Evolutionary conservation across 192 early-diverging fungal species (phyloP).

Genomic region (Thoreauomyces humboldtii): DNA sequence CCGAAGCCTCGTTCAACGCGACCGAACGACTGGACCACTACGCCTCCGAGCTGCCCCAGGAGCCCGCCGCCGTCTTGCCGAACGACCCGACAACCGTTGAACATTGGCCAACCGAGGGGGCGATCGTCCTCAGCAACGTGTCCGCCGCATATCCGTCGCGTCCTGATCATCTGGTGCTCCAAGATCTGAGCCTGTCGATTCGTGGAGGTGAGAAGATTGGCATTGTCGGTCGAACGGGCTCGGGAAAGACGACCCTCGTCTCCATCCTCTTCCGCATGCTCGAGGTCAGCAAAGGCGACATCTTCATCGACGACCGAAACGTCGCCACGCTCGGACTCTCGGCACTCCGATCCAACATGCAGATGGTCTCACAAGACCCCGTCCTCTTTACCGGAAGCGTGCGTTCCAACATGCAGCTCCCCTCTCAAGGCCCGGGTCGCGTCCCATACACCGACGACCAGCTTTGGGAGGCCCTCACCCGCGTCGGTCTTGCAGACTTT

Average conservation of each 20-base stretch:
- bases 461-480: constrained; percentile 68
- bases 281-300: constrained; percentile 28
- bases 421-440: too few relatives aligned
- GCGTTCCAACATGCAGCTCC: constrained; percentile 65
- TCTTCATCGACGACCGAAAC: constrained; percentile 42
- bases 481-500: constrained; percentile 43
- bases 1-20: constrained; percentile 5
- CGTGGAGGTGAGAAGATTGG: constrained; percentile 57
- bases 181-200: constrained; percentile 66
- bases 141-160: constrained; percentile 47
- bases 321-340: constrained; percentile 31
- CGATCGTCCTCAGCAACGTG: constrained; percentile 60
- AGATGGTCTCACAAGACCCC: constrained; percentile 47
- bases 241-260: constrained; percentile 46
- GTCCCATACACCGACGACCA: constrained; percentile 53
- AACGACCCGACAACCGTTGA: constrained; percentile 9
- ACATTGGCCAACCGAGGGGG: constrained; percentile 35
- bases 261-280: constrained; percentile 44
- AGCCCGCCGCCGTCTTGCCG: background rate
- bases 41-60: background rate
- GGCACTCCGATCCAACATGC: constrained; percentile 29
- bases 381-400: constrained; percentile 57
- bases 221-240: constrained; percentile 53
- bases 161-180: constrained; percentile 55
- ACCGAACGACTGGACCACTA: background rate